These are phyloP conservation scores for Sporobolomyces phaffii DNA, from an alignment of 768 basidiomycete species.

Conservation along the genomic window DNA sequence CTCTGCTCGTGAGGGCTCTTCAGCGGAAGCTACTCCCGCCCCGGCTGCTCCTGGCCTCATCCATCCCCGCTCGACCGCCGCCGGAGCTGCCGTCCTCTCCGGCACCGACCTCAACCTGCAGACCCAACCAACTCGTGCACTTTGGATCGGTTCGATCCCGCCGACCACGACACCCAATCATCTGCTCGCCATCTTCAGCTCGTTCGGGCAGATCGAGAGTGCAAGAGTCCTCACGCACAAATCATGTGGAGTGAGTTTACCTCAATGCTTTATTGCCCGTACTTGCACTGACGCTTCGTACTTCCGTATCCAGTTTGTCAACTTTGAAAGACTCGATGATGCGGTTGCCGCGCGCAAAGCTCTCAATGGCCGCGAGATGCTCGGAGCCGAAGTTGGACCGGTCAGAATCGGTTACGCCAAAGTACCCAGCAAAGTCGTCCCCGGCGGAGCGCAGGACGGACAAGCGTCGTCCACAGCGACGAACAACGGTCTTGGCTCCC, in stretches of 20 bases:
- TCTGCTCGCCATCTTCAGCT: conserved; percentile 90
- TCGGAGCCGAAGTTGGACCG: conserved; percentile 92
- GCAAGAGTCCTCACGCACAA: conserved; percentile 94
- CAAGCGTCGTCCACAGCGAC: not conserved
- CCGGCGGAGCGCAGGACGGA: not conserved
- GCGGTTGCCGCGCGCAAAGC: conserved; percentile 93
- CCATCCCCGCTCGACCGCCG: conserved; percentile 29
- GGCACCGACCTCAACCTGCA: conserved; percentile 55
- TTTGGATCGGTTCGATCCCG: conserved; percentile 98
- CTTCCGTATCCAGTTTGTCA: conserved; percentile 61
- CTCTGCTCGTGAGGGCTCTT: no score
- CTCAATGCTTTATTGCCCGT: no score
- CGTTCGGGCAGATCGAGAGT: conserved; percentile 95
- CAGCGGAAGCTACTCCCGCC: conserved; percentile 26
- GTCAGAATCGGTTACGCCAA: conserved; percentile 91
- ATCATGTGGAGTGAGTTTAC: conserved; percentile 67
- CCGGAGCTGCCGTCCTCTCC: conserved; percentile 40
- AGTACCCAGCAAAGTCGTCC: conserved; percentile 69
- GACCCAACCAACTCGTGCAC: conserved; percentile 83
- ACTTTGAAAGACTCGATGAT: conserved; percentile 95
- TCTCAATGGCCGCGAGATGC: conserved; percentile 87
- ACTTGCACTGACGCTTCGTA: no score
- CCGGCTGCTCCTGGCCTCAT: conserved; percentile 27
- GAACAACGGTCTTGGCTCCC: conserved; percentile 20
- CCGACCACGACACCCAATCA: conserved; percentile 83